Base-by-base conservation (phyloP, 2,329 filamentous ascomycete species). In the Capronia coronata region DNA sequence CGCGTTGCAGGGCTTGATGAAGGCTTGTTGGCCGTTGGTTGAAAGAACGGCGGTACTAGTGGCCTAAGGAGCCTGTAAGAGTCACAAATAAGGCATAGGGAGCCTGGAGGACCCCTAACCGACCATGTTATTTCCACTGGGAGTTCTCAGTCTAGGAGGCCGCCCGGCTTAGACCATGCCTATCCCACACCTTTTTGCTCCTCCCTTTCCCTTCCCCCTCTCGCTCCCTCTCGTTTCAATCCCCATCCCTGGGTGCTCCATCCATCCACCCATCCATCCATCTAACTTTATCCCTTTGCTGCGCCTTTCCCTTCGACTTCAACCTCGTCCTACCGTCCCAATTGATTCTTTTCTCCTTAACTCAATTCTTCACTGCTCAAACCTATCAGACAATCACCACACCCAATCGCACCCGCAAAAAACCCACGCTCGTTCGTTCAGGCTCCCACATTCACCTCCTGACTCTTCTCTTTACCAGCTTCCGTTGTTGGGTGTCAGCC, bases 361-460 rank as follows among this genome's bases (percentile, higher is more conserved):
- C 25, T 42, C 42, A 23, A 44, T 41, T 40, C 39, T 32, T 52
- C 46, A 27, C 40, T 55, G 43, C 44, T 52, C 46, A 45, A 48
- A 48, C 43, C 40, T n/a, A 43, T 25, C 39, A 37, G 19, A n/a
- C 27, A 42, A 18, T 45, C 35, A 47, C 29, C 48, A 21, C 16
- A 34, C 13, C 27, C 29, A 10, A 40, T 48, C 43, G 48, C 22
- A 43, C 44, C 43, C 37, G 46, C 25, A 43, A 39, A n/a, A n/a
- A n/a, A n/a, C n/a, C 40, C 37, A 45, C 43, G n/a, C 38, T 45
- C 54, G 34, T 43, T 56, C 54, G 45, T 54, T 54, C 54, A 56
- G 54, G 54, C 54, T 51, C 49, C 54, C 54, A 38, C 48, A 41
- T 56, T 56, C 43, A 19, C 42, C n/a, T n/a, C n/a, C n/a, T n/a